A percentile compares a stretch with the other conserved stretches of the same genome.
phyloP scores from a whole-genome alignment of 75 land plant species.

The Pseudotsuga menziesii region DNA sequence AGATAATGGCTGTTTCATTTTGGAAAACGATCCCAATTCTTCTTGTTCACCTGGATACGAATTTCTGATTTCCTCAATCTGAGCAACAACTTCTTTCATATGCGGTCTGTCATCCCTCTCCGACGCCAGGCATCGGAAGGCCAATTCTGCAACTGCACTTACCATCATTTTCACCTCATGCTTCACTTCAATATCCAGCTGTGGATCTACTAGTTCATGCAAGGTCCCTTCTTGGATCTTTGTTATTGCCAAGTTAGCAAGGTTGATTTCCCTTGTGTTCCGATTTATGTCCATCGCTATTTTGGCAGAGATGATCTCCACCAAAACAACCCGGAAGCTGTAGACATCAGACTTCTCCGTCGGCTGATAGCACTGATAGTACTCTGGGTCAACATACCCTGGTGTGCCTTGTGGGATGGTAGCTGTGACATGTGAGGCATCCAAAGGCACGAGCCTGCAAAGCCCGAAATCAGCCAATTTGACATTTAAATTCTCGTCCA shows the following conservation, averaged over 20 bases:
- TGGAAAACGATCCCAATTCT: no score
- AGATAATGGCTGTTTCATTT: not conserved
- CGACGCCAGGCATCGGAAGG: slow-evolving; percentile 32
- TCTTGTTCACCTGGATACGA: no score
- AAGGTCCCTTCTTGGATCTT: slow-evolving; percentile 19
- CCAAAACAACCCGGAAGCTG: slow-evolving; percentile 39
- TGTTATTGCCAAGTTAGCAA: slow-evolving; percentile 21
- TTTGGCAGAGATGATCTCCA: slow-evolving; percentile 35
- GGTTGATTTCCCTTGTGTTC: slow-evolving; percentile 16
- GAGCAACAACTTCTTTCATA: slow-evolving; percentile 25
- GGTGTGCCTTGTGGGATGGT: slow-evolving; percentile 37
- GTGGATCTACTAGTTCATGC: slow-evolving; percentile 28
- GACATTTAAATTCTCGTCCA: slow-evolving; percentile 20
- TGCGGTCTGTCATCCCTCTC: slow-evolving; percentile 32
- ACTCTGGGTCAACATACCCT: slow-evolving; percentile 39
- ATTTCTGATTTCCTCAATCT: not conserved
- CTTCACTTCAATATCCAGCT: slow-evolving; percentile 6
- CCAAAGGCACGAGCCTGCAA: slow-evolving; percentile 18
- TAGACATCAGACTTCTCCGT: slow-evolving; percentile 45
- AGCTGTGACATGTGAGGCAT: slow-evolving; percentile 30
- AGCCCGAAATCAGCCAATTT: slow-evolving; percentile 48
- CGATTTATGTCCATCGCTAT: slow-evolving; percentile 27
- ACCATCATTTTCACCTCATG: slow-evolving; percentile 6
- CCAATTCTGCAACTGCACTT: slow-evolving; percentile 26
- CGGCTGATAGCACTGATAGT: slow-evolving; percentile 30